Evolutionary conservation across 2,329 filamentous ascomycete species (phyloP), one percentile per base, ranked within the genome.

Genomic region (Xenoacremonium recifei): DNA sequence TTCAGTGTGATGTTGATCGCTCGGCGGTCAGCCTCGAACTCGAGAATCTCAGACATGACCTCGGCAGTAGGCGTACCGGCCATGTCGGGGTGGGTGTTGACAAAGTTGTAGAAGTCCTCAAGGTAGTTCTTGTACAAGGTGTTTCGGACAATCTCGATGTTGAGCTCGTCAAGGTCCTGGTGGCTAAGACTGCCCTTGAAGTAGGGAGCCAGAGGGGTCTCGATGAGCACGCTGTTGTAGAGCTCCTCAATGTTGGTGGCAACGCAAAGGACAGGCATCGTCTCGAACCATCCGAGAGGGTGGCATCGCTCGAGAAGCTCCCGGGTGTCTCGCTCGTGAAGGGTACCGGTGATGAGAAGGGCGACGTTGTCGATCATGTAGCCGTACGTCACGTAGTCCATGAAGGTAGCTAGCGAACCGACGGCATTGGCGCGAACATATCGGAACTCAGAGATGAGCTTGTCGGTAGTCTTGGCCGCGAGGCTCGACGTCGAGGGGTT

Each of bases 291-390:
- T 55, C 93, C 93, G 6, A 99, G 79, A 6, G 93, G 93, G 60
- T 99, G 95, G 69, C 95, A 99, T 67, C 93, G 79, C 63, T 97
- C 93, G 40, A 99, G 74, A 49, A 99, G 80, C 71, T 99, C 93
- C 46, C 91, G 84, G 4, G 93, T 99, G 66, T 99, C 93, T 64
- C 93, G 83, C 72, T 99, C 95, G 70, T 99, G 93, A 21, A 99
- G 80, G 11, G 93, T 99, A 49, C 93, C 93, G 17, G 93, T 99
- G 68, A 99, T 99, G 60, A 99, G 82, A 30, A 99, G 84, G 29
- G 95, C 93, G 39, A 99, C 90, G 60, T 99, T 99, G 72, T 99
- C 93, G 69, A 99, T 99, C 93, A 99, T 99, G 77, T 99, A 99
- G 49, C 91, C 92, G 66, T 99, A 99, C 2, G 93, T 99, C 48